Conservation (phyloP, 352 stramenopile species). For the Elongisporangium prolatum region DNA sequence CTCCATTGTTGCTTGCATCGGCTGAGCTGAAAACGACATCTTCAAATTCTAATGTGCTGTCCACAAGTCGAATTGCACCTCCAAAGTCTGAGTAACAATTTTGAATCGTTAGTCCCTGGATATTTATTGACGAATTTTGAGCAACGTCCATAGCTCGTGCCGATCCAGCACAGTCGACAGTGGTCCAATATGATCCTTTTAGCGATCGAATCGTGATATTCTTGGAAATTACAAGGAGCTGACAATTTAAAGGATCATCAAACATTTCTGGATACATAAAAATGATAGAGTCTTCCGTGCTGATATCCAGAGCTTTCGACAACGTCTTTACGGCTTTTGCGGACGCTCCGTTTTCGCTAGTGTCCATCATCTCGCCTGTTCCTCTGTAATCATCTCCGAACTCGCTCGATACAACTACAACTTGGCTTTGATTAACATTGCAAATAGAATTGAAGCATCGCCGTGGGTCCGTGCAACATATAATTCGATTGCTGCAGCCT, state of each 20-base stretch:
- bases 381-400: slow-evolving; percentile 48
- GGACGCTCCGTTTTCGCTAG: slow-evolving; percentile 38
- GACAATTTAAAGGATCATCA: slow-evolving; percentile 26
- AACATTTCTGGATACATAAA: slow-evolving; percentile 60
- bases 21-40: slow-evolving; percentile 21
- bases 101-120: slow-evolving; percentile 39
- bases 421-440: slow-evolving; percentile 15
- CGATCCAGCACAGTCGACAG: slow-evolving; percentile 27
- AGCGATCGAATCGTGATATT: slow-evolving; percentile 33
- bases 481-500: slow-evolving; percentile 55
- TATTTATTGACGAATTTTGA: slow-evolving; percentile 7
- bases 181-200: slow-evolving; percentile 45
- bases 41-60: slow-evolving; percentile 10
- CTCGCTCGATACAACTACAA: slow-evolving; percentile 52
- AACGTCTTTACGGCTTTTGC: slow-evolving; percentile 52
- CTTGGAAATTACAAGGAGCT: slow-evolving; percentile 12
- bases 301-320: slow-evolving; percentile 29
- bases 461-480: slow-evolving; percentile 40
- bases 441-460: slow-evolving; percentile 39
- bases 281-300: slow-evolving; percentile 24
- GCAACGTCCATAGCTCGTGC: slow-evolving; percentile 12
- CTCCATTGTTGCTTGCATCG: slow-evolving; percentile 17
- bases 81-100: slow-evolving; percentile 21
- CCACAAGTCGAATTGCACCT: slow-evolving; percentile 16
- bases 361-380: slow-evolving; percentile 49